Base-by-base conservation (phyloP, 768 basidiomycete species). In the Calocybe gangraenosa region DNA sequence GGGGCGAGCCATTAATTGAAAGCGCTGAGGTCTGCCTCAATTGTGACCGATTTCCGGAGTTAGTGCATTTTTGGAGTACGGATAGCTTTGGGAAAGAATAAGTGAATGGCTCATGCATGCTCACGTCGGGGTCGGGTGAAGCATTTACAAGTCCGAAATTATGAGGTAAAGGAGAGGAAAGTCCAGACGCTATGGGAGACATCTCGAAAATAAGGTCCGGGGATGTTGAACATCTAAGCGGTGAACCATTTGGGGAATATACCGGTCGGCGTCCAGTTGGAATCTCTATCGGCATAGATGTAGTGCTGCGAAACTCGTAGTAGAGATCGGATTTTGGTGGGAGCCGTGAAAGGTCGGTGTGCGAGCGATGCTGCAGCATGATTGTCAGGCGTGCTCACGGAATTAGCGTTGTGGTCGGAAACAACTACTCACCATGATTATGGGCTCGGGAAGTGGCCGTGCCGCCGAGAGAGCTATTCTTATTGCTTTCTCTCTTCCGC, bases 131-230 rank as follows among this genome's bases (percentile, higher is more conserved):
- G 35, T 54, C 49, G 39, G 56, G 39, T 22, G 51, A n/a, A n/a
- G n/a, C n/a, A n/a, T n/a, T 54, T 34, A 60, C 49, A 22, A 44
- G 52, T 33, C 56, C 47, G 30, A 53, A 43, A 28, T 56, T 52
- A 47, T 48, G 51, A 53, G 52, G 40, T 47, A 47, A 18, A 48
- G 46, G 18, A 41, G 56, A 46, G 21, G 60, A 49, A 40, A 58
- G 57, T 20, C 58, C 54, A n/a, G 65, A 56, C 13, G 64, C 62
- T 17, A 65, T 50, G 21, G 75, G 74, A 17, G 76, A 77, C 75
- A 77, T 76, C 38, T 75, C 73, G 51, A 76, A 76, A n/a, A 77
- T 63, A 48, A 76, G 64, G 32, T 76, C 76, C 42, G 74, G 71
- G 20, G 71, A 74, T 17, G 56, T 57, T 33, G 67, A 52, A 33